A percentile compares a stretch with the other conserved stretches of the same genome.
These are phyloP conservation scores for Neonectria faginata DNA, from an alignment of 2,329 filamentous ascomycete species.

Conservation along the genomic window DNA sequence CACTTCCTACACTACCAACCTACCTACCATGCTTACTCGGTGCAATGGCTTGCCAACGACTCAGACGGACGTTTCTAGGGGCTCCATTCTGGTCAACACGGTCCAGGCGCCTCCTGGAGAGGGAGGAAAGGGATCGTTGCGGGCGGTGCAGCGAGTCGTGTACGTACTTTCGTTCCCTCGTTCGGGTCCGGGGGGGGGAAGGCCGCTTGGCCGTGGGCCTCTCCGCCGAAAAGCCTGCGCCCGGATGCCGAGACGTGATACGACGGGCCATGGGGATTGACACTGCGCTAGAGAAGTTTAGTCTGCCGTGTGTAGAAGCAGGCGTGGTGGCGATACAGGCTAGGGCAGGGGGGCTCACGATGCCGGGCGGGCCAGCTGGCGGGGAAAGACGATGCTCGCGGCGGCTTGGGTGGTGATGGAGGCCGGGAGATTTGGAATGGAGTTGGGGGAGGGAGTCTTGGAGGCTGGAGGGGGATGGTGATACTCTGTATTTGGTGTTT, in stretches of 20 bases:
- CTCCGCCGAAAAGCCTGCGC: slow-evolving; percentile 13
- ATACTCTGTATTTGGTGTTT: neutral
- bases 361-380: neutral
- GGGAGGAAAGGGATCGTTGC: slow-evolving; percentile 22
- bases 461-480: neutral
- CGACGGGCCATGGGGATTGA: slow-evolving; percentile 18
- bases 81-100: slow-evolving; percentile 18
- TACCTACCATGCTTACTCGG: too few relatives aligned
- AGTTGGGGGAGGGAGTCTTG: neutral
- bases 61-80: slow-evolving; percentile 8
- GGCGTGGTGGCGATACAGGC: slow-evolving; percentile 5
- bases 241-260: slow-evolving; percentile 20
- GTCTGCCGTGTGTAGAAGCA: neutral
- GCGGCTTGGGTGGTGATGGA: too few relatives aligned
- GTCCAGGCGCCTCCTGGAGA: slow-evolving; percentile 34
- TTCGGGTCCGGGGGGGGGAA: neutral
- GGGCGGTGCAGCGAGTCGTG: slow-evolving; percentile 40
- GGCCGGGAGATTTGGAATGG: slow-evolving; percentile 6
- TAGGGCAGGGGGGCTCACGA: neutral
- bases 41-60: slow-evolving; percentile 14
- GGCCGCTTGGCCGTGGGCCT: neutral
- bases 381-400: neutral
- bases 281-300: slow-evolving; percentile 18
- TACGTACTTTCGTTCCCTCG: slow-evolving; percentile 17
- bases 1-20: too few relatives aligned